Base-by-base conservation (phyloP, 2,329 filamentous ascomycete genomes). In the Macrophomina phaseolina region DNA sequence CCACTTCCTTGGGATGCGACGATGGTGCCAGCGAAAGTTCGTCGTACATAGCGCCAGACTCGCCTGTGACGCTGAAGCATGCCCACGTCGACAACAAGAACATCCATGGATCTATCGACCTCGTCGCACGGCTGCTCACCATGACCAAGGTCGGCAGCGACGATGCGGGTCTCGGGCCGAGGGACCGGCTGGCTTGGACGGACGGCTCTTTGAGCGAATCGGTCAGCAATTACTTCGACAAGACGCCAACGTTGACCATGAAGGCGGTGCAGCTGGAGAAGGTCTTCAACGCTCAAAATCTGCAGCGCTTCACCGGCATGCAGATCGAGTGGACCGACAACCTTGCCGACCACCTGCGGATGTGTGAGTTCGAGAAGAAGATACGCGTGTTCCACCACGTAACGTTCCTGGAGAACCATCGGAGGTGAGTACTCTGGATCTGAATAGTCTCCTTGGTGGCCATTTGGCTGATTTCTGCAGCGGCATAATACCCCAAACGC, bases 381-480 rank as follows among this genome's bases (percentile, higher is more conserved):
- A 70, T 83, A 0, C 69, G 73, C 11, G 70, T 84, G 0, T 83
- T 83, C 51, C 78, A 82, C 64, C 76, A 81, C 65, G 77, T 74
- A 0, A 77, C 77, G 0, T 80, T 82, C 49, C 69, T 82, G 11
- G 69, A 76, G 49, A 67, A 69, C 16, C 75, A 78, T 64, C 46
- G 70, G 66, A 66, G 52, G 67, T 49, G 68, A 56, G 63, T 36
- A 46, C 8, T 14, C n/a, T 11, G 14, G 11, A 16, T 7, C 4
- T 11, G 4, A 18, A 8, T 5, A 18, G 8, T 30, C 23, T 12
- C n/a, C 12, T 18, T 14, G 5, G 30, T 46, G n/a, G 40, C 6
- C 28, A n/a, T 23, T 14, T 53, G 23, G 67, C 42, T 71, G 18
- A 67, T 46, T 5, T 28, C 16, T 45, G 30, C 52, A 75, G 75